Evolutionary conservation across 2,329 filamentous ascomycete species (phyloP), one percentile per base, ranked within the genome.

Genomic region (Lecanosticta acicola): DNA sequence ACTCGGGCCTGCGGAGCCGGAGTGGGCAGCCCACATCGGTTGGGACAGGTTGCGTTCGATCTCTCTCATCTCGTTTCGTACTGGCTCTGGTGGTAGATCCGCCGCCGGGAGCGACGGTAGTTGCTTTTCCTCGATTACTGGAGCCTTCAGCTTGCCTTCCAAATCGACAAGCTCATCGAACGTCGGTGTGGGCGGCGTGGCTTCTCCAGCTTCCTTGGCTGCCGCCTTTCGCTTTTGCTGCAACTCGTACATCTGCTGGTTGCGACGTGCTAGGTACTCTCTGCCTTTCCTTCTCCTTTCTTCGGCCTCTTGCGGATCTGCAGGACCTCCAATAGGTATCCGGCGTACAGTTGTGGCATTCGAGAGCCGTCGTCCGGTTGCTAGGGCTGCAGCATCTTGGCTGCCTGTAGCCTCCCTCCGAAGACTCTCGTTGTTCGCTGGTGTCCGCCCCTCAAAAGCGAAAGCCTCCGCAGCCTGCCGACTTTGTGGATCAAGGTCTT

Each of bases 401-500:
- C 61, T 63, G 34, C 55, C 62, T 20, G 51, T 49, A 38, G 53
- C 59, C 53, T 66, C 63, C 43, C 61, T 49, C 14, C 52, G 47
- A 3, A 63, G 45, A 29, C 55, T 50, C 20, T 50, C 56, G 49
- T 62, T 56, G 37, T 46, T 66, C 57, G 55, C 62, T 56, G 55
- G 49, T 36, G 60, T 58, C 18, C 56, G 55, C 10, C 64, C 63
- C 48, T 66, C 62, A 47, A 55, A 67, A 3, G 65, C 65, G 45
- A 66, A 66, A 4, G 63, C 65, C 42, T 66, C 65, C 20, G 60
- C 46, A 63, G 63, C 46, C 46, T 50, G 62, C 50, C 55, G 55
- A 59, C 55, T 69, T 59, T 60, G 63, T 3, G 75, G 74, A 41
- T 78, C 72, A 32, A 82, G 72, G 41, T 81, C 79, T 60, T 83